phyloP scores from a whole-genome alignment of 192 early-diverging fungal genomes.

The Gaertneriomyces semiglobifer region DNA sequence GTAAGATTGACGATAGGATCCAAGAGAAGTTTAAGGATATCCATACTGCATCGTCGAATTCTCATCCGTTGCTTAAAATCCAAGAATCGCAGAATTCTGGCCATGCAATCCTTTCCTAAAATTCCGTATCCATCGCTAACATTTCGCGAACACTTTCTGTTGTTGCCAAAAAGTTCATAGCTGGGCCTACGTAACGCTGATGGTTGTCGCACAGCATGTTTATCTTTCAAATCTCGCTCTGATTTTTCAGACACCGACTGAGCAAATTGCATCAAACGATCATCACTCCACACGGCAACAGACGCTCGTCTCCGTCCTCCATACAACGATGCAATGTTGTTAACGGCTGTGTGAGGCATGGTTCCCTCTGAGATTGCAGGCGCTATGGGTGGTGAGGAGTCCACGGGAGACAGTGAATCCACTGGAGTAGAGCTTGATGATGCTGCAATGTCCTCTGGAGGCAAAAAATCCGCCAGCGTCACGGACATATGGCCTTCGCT shows the following conservation, averaged over 20 bases:
- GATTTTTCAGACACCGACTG: conserved; percentile 39
- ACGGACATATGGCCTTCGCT: background rate
- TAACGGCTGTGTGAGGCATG: background rate
- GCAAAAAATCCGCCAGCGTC: background rate
- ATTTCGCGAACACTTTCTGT: background rate
- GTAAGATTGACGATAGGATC: conserved; percentile 42
- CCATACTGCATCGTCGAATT: conserved; percentile 45
- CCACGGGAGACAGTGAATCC: conserved; percentile 1
- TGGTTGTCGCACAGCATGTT: background rate
- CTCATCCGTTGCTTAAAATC: conserved; percentile 44
- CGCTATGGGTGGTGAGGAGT: conserved; percentile 1
- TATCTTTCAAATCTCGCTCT: background rate
- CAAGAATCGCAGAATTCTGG: conserved; percentile 43
- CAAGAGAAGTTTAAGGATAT: conserved; percentile 39
- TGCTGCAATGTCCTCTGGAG: conserved; percentile 22
- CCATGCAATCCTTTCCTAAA: conserved; percentile 29
- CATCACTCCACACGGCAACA: conserved; percentile 79
- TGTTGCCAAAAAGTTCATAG: background rate
- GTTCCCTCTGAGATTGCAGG: background rate
- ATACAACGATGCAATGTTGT: conserved; percentile 15
- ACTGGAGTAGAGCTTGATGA: conserved; percentile 5
- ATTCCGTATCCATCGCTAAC: conserved; percentile 4
- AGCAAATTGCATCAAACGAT: conserved; percentile 62
- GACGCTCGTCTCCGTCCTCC: conserved; percentile 52
- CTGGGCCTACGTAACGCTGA: background rate